Evolutionary conservation across 2,329 filamentous ascomycete genomes (phyloP).

Genomic region (Blumeria hordei): DNA sequence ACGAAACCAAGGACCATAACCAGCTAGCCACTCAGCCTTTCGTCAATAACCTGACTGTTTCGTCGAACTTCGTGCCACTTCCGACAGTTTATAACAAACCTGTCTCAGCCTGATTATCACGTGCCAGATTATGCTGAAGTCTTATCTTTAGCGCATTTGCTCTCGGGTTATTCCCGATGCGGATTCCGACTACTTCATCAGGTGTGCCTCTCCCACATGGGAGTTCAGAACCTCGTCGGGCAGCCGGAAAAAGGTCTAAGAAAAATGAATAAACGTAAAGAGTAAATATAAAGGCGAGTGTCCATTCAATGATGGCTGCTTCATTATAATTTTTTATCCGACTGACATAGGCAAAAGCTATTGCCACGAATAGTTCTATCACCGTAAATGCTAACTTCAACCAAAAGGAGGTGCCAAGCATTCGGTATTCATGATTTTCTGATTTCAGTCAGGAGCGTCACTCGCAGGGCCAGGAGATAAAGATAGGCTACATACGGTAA

Average conservation of each 20-base stretch:
- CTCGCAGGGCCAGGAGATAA: neutral
- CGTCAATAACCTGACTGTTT: too few relatives aligned
- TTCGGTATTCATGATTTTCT: slow-evolving; percentile 49
- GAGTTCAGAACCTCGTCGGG: too few relatives aligned
- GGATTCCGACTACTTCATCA: too few relatives aligned
- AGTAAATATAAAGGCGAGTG: slow-evolving; percentile 63
- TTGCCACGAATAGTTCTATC: slow-evolving; percentile 46
- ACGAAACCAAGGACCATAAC: too few relatives aligned
- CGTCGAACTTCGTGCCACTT: too few relatives aligned
- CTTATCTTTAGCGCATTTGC: too few relatives aligned
- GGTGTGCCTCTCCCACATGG: too few relatives aligned
- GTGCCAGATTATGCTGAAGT: too few relatives aligned
- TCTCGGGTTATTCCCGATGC: too few relatives aligned
- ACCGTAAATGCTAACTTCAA: slow-evolving; percentile 71
- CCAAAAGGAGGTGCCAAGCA: slow-evolving; percentile 62
- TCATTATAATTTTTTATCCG: slow-evolving; percentile 28
- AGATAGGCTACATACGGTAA: slow-evolving; percentile 25
- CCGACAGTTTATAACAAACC: too few relatives aligned
- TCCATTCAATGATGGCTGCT: slow-evolving; percentile 58
- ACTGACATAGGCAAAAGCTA: slow-evolving; percentile 43
- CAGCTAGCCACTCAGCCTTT: too few relatives aligned
- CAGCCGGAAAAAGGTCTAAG: slow-evolving; percentile 63
- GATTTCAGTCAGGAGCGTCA: neutral
- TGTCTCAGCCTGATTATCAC: too few relatives aligned
- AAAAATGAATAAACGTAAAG: slow-evolving; percentile 74